Percentiles rank a stretch among this genome's conserved stretches.
These are phyloP conservation scores for Xylariaceae sp. DNA, from an alignment of 2,329 filamentous ascomycete species.

Conservation along the genomic window DNA sequence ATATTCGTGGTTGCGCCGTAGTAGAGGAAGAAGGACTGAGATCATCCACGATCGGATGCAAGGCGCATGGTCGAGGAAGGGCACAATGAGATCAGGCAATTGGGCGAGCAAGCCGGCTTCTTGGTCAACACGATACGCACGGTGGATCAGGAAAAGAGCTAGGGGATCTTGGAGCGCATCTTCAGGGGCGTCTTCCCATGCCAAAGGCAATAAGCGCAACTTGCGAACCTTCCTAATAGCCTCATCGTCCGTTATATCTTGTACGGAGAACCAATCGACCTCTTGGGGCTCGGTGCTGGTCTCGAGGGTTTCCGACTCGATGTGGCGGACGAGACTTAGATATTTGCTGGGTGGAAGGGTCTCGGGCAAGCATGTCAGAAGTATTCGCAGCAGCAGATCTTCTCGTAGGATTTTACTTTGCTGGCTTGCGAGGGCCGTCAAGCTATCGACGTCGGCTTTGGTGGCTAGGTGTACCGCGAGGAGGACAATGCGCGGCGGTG, in stretches of 20 bases:
- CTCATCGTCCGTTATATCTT: constrained; percentile 62
- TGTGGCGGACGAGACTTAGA: constrained; percentile 59
- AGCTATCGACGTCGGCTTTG: constrained; percentile 63
- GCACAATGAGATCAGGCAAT: constrained; percentile 66
- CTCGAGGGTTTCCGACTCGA: constrained; percentile 53
- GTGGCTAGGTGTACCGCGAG: constrained; percentile 72
- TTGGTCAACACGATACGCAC: constrained; percentile 69
- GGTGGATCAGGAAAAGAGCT: constrained; percentile 66
- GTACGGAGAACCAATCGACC: constrained; percentile 60
- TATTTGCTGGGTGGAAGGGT: constrained; percentile 66
- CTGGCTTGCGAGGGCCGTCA: constrained; percentile 62
- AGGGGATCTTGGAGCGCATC: constrained; percentile 58
- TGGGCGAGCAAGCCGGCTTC: constrained; percentile 73
- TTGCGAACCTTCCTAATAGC: constrained; percentile 66
- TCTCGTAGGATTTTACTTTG: constrained; percentile 61
- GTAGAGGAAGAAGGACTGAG: constrained; percentile 68
- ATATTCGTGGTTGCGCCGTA: constrained; percentile 71
- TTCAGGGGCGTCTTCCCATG: constrained; percentile 49
- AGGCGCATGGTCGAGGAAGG: constrained; percentile 66
- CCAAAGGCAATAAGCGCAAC: constrained; percentile 63
- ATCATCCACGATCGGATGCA: constrained; percentile 70
- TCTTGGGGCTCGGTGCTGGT: constrained; percentile 42
- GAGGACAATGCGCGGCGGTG: constrained; percentile 70
- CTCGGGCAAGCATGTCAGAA: constrained; percentile 79
- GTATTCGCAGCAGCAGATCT: constrained; percentile 69